Conservation (phyloP, 306 rosid genomes). For the Medicago truncatula region MtrunA17r5.0-ANR NC_053043.1:9435001-9435500, state of each 20-base stretch:
- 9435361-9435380: conserved; percentile 66
- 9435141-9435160: conserved; percentile 95
- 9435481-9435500: conserved; percentile 77
- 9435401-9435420: conserved; percentile 78
- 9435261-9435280: conserved; percentile 68
- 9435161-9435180: conserved; percentile 87
- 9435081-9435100: conserved; percentile 72
- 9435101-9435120: conserved; percentile 91
- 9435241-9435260: conserved; percentile 56
- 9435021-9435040: no score
- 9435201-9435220: conserved; percentile 90
- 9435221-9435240: conserved; percentile 77
- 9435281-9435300: conserved; percentile 73
- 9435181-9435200: conserved; percentile 84
- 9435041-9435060: not conserved
- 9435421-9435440: conserved; percentile 83
- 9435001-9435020: not conserved
- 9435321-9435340: conserved; percentile 76
- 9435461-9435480: conserved; percentile 88
- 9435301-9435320: conserved; percentile 68
- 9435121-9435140: conserved; percentile 74
- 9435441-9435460: conserved; percentile 77
- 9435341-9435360: conserved; percentile 92
- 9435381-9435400: conserved; percentile 69
- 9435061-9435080: conserved; percentile 49